phyloP scores from a whole-genome alignment of 1,284 basidiomycete genomes.

The Ceratobasidium sp. region DNA sequence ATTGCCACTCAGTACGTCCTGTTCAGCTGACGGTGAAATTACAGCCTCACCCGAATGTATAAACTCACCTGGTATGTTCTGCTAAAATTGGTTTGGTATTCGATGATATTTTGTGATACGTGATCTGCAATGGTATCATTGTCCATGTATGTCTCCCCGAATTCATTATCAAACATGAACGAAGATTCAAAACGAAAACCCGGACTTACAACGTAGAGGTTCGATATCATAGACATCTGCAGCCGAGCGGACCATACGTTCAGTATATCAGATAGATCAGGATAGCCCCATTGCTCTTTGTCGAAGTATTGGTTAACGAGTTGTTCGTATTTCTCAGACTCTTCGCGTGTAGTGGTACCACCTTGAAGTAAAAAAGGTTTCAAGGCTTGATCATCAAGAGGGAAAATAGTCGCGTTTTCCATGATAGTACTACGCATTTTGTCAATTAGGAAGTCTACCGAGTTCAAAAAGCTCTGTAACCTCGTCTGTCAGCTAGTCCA shows the following conservation, averaged over 20 bases:
- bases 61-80: slow-evolving; percentile 6
- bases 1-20: neutral
- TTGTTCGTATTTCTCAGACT: neutral
- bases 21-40: no score
- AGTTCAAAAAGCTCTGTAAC: slow-evolving; percentile 6
- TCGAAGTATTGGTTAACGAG: neutral
- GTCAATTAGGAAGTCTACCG: neutral
- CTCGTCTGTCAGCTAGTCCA: neutral
- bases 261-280: neutral
- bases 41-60: neutral
- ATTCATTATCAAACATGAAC: no score
- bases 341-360: neutral
- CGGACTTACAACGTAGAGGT: slow-evolving; percentile 1
- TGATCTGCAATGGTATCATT: slow-evolving; percentile 35
- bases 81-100: slow-evolving; percentile 12
- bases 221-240: neutral
- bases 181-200: no score
- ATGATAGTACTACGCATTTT: neutral
- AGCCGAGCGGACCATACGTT: slow-evolving; percentile 13
- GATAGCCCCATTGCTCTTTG: no score
- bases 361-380: slow-evolving; percentile 2
- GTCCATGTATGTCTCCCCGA: slow-evolving; percentile 14
- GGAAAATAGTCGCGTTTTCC: neutral
- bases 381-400: slow-evolving; percentile 4
- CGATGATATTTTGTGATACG: neutral